Evolutionary conservation across 371 early-diverging fungal species (phyloP).

Genomic region (Lichtheimia ornata): DNA sequence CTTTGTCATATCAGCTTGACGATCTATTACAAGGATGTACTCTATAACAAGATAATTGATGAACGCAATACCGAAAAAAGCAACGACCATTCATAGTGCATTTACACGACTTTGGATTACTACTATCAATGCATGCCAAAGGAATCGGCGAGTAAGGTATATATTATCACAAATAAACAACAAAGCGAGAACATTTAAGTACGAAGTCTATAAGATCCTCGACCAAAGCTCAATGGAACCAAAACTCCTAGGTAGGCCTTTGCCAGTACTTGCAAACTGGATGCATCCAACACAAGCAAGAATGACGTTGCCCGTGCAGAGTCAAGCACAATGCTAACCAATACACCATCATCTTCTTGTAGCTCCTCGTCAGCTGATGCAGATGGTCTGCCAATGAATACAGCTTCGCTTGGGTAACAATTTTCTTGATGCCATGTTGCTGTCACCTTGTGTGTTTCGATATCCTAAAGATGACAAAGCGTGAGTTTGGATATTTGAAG

Average conservation of each 20-base stretch:
- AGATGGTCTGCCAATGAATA: conserved; percentile 62
- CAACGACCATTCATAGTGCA: too few species aligned
- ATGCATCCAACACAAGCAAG: conserved; percentile 73
- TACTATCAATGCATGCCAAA: too few species aligned
- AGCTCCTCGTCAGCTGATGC: conserved; percentile 37
- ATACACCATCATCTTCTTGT: conserved; percentile 77
- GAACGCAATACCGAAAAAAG: too few species aligned
- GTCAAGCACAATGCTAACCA: conserved; percentile 74
- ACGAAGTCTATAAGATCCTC: conserved; percentile 30
- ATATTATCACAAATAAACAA: too few species aligned
- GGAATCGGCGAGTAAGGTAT: too few species aligned
- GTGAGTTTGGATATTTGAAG: conserved; percentile 2
- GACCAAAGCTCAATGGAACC: conserved; percentile 68
- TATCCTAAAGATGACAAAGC: conserved; percentile 16
- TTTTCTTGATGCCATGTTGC: conserved; percentile 53
- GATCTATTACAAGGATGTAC: too few species aligned
- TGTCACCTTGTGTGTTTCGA: conserved; percentile 25
- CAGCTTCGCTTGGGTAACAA: conserved; percentile 77
- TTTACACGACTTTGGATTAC: too few species aligned
- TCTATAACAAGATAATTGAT: too few species aligned
- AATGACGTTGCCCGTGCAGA: conserved; percentile 63
- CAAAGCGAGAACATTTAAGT: too few species aligned
- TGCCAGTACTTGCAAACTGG: conserved; percentile 62
- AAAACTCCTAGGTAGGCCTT: conserved; percentile 62
- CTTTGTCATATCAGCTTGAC: too few species aligned